Conservation (phyloP, 2,329 filamentous ascomycete genomes). For the Aschersonia sp. region DNA sequence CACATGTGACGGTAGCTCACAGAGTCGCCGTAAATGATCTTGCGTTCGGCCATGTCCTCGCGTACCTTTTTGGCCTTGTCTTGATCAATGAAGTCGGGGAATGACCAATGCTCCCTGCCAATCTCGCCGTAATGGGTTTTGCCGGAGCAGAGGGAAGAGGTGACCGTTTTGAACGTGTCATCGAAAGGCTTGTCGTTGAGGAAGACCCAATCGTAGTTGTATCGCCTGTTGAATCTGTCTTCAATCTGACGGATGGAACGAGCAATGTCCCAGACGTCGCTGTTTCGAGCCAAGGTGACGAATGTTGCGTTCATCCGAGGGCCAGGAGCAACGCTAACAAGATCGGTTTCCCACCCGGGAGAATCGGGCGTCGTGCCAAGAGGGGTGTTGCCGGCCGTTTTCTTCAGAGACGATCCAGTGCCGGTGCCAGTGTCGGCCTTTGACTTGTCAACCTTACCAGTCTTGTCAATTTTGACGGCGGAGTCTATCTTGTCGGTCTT, state of each 20-base stretch:
- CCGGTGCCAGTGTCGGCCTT: conserved; percentile 8
- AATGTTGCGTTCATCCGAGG: conserved; percentile 93
- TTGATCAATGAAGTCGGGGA: conserved; percentile 89
- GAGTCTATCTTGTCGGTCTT: no score
- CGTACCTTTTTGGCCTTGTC: conserved; percentile 82
- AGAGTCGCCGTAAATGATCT: conserved; percentile 97
- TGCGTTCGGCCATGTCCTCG: conserved; percentile 82
- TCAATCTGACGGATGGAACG: conserved; percentile 92
- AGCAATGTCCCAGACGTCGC: conserved; percentile 91
- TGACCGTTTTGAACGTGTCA: conserved; percentile 85
- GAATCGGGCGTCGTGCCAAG: conserved; percentile 38
- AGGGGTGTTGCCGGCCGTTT: conserved; percentile 16
- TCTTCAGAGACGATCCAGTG: conserved; percentile 11
- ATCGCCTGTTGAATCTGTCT: conserved; percentile 94
- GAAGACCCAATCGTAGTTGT: conserved; percentile 99
- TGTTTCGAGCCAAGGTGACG: conserved; percentile 86
- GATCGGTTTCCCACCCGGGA: conserved; percentile 34
- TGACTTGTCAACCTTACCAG: not conserved
- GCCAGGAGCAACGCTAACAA: conserved; percentile 40
- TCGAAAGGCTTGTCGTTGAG: conserved; percentile 93
- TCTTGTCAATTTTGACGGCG: no score
- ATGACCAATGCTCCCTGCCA: conserved; percentile 88
- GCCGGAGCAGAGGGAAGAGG: conserved; percentile 76
- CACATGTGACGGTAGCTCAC: conserved; percentile 99
- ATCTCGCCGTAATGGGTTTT: conserved; percentile 86